These are phyloP conservation scores for Uromyces viciae-fabae DNA, from an alignment of 1,284 basidiomycete genomes.

Conservation along the genomic window DNA sequence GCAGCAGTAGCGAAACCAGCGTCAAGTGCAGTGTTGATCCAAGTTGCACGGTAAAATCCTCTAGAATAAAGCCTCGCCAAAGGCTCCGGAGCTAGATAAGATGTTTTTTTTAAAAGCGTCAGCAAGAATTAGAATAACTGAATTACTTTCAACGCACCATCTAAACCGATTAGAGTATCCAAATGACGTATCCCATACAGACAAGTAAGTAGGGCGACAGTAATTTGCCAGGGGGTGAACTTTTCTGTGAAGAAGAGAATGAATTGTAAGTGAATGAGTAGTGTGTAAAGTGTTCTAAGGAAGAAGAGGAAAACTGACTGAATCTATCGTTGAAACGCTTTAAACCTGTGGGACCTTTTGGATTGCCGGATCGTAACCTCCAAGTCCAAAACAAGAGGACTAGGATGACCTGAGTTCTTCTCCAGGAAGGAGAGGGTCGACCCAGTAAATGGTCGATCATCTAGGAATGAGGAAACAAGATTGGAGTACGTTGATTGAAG, in stretches of 20 bases:
- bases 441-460: constrained; percentile 84
- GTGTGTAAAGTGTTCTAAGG: background rate
- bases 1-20: constrained; percentile 95
- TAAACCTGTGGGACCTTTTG: constrained; percentile 65
- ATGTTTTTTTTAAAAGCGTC: no score
- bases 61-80: constrained; percentile 68
- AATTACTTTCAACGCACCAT: constrained; percentile 59
- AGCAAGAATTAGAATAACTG: background rate
- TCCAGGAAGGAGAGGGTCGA: constrained; percentile 70
- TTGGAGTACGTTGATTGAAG: no score
- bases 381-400: constrained; percentile 86
- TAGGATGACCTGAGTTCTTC: constrained; percentile 75
- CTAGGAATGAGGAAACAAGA: no score
- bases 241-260: constrained; percentile 60
- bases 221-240: constrained; percentile 91
- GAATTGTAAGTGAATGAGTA: background rate
- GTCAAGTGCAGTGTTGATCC: constrained; percentile 81
- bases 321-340: constrained; percentile 61
- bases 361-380: constrained; percentile 68
- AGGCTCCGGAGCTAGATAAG: constrained; percentile 78
- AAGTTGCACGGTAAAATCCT: constrained; percentile 93
- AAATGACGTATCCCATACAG: constrained; percentile 81
- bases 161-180: constrained; percentile 79
- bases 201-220: constrained; percentile 75
- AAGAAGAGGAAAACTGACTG: constrained; percentile 17